Evolutionary conservation across 352 stramenopile species (phyloP).

Genomic region (Pythium volutum): DNA sequence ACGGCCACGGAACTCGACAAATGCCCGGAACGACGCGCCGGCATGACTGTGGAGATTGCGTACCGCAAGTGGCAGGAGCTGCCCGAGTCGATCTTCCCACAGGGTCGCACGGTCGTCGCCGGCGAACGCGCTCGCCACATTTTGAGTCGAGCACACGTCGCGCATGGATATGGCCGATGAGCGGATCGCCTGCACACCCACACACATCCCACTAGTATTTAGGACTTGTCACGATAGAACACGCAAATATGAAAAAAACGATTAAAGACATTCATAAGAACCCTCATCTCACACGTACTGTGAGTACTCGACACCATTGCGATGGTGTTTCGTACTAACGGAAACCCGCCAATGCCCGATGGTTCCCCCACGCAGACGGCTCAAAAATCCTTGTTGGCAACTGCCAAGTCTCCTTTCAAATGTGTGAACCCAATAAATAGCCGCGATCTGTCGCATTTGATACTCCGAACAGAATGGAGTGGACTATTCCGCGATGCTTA

Average conservation of each 20-base stretch:
- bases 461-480: slow-evolving; percentile 22
- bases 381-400: slow-evolving; percentile 18
- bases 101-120: slow-evolving; percentile 50
- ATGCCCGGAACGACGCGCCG: slow-evolving; percentile 46
- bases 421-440: slow-evolving; percentile 31
- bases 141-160: slow-evolving; percentile 66
- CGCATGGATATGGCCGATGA: slow-evolving; percentile 46
- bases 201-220: slow-evolving; percentile 13
- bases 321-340: slow-evolving; percentile 1
- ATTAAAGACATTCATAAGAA: slow-evolving; percentile 23
- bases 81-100: slow-evolving; percentile 56
- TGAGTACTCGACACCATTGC: neutral
- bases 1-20: slow-evolving; percentile 67
- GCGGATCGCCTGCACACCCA: neutral
- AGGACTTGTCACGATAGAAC: slow-evolving; percentile 15
- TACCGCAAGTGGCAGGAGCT: slow-evolving; percentile 73
- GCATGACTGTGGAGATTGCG: slow-evolving; percentile 57
- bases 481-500: slow-evolving; percentile 25
- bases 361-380: neutral
- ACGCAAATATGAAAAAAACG: slow-evolving; percentile 17
- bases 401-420: slow-evolving; percentile 1
- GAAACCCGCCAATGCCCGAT: neutral
- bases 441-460: slow-evolving; percentile 25
- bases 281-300: slow-evolving; percentile 7
- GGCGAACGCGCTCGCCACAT: slow-evolving; percentile 80